Evolutionary conservation across 148 eudicot species (phyloP), one percentile per base, ranked within the genome.

Genomic region (Vaccinium darrowii): DNA sequence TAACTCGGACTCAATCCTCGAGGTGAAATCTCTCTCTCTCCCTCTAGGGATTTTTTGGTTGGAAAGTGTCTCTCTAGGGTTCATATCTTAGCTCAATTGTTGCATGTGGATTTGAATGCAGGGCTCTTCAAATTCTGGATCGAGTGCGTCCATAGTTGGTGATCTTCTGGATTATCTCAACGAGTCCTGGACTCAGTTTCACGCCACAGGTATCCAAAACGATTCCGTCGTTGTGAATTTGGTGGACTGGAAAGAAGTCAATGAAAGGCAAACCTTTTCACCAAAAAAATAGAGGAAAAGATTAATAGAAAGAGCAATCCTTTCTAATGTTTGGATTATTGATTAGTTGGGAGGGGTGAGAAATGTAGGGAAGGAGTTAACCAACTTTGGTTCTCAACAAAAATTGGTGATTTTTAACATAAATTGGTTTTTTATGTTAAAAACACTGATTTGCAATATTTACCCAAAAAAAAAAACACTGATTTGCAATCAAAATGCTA

Each of bases 111-210:
- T 79, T 53, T 67, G 14, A 63, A 76, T 81, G 87, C 81, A 88
- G 93, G 82, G 67, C 84, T 88, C 83, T 82, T 50, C 86, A 9
- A 33, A 85, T 57, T 79, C 74, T 79, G 94, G 86, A 73, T 84
- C 93, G 76, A 88, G 83, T 78, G 87, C 90, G 30, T 96, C 98
- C 8, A 92, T 96, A 56, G 97, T 94, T 78, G 94, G 97, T 74
- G 98, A 91, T 85, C 90, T 96, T 77, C 88, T 96, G 49, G 95
- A 94, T 78, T 96, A 92, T 90, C 99, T 96, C 86, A 94, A 96
- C 84, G 99, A 96, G 84, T 94, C 99, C 4, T 96, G 99, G 99
- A 96, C 99, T 81, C 99, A 96, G 36, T 96, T 96, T 92, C 99
- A 96, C 83, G 99, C 99, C 82, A 94, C 98, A 49, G 99, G 99